phyloP scores from a whole-genome alignment of 2,329 filamentous ascomycete species.

The Pseudogymnoascus sp. region DNA sequence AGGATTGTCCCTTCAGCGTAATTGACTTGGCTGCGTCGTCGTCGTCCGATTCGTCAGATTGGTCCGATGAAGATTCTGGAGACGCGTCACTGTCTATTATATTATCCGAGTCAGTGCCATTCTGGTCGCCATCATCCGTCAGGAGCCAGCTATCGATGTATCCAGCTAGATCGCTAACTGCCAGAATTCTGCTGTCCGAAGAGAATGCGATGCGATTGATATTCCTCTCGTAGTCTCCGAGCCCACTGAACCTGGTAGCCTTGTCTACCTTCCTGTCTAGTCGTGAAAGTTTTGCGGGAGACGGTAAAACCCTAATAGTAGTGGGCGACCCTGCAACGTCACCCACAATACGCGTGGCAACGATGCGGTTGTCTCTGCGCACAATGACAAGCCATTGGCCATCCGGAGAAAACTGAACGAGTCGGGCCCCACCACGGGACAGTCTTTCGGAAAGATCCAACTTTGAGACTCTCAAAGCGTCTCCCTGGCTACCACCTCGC shows the following conservation, averaged over 20 bases:
- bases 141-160: slow-evolving; percentile 83
- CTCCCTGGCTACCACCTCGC: slow-evolving; percentile 42
- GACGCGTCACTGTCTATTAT: slow-evolving; percentile 29
- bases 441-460: slow-evolving; percentile 54
- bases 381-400: slow-evolving; percentile 61
- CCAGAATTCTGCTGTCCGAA: slow-evolving; percentile 69
- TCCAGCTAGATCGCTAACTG: slow-evolving; percentile 72
- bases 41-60: slow-evolving; percentile 30
- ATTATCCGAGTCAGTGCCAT: slow-evolving; percentile 25
- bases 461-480: slow-evolving; percentile 63
- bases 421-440: slow-evolving; percentile 56
- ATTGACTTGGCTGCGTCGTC: slow-evolving; percentile 43
- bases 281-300: slow-evolving; percentile 43
- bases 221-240: slow-evolving; percentile 68
- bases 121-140: slow-evolving; percentile 30
- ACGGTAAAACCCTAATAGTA: slow-evolving; percentile 34
- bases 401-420: slow-evolving; percentile 62
- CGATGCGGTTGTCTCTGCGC: slow-evolving; percentile 52
- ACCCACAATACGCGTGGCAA: slow-evolving; percentile 42
- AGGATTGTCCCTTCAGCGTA: slow-evolving; percentile 54
- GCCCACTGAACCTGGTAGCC: slow-evolving; percentile 52
- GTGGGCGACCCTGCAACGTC: slow-evolving; percentile 30
- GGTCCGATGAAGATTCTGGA: slow-evolving; percentile 35
- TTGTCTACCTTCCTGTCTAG: slow-evolving; percentile 47
- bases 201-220: slow-evolving; percentile 74